Evolutionary conservation across 805 yeast genomes (phyloP).

Genomic region (Millerozyma acaciae): DNA sequence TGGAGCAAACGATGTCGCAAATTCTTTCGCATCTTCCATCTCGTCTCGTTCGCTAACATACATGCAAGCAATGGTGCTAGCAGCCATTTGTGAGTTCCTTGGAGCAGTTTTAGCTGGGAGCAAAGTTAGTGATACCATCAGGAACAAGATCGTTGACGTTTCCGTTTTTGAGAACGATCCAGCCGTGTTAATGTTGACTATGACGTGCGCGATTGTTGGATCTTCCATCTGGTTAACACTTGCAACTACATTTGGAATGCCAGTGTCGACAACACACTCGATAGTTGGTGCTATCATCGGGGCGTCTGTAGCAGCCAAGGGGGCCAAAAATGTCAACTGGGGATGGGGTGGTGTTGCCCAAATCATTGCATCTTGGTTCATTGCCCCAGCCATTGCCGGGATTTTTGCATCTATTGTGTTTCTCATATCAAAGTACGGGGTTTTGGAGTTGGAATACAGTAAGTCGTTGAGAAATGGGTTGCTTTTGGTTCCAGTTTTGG

Average conservation of each 20-base stretch:
- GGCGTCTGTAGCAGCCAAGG: conserved; percentile 69
- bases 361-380: conserved; percentile 76
- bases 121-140: conserved; percentile 70
- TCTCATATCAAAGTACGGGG: conserved; percentile 54
- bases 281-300: conserved; percentile 76
- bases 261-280: conserved; percentile 80
- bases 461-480: conserved; percentile 52
- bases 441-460: conserved; percentile 53
- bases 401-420: conserved; percentile 55
- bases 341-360: conserved; percentile 73
- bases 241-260: conserved; percentile 67
- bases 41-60: conserved; percentile 65
- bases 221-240: conserved; percentile 65
- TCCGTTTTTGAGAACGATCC: conserved; percentile 49
- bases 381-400: conserved; percentile 73
- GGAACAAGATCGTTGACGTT: conserved; percentile 58
- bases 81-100: conserved; percentile 66
- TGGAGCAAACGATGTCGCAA: conserved; percentile 81
- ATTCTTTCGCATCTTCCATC: conserved; percentile 74
- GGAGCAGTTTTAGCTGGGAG: conserved; percentile 75
- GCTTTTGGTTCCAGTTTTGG: conserved; percentile 54
- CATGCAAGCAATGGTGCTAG: conserved; percentile 74
- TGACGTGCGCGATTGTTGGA: conserved; percentile 74
- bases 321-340: conserved; percentile 60
- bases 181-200: conserved; percentile 68